Evolutionary conservation across 768 basidiomycete species (phyloP).

Genomic region (Boletus vinaceobasis): DNA sequence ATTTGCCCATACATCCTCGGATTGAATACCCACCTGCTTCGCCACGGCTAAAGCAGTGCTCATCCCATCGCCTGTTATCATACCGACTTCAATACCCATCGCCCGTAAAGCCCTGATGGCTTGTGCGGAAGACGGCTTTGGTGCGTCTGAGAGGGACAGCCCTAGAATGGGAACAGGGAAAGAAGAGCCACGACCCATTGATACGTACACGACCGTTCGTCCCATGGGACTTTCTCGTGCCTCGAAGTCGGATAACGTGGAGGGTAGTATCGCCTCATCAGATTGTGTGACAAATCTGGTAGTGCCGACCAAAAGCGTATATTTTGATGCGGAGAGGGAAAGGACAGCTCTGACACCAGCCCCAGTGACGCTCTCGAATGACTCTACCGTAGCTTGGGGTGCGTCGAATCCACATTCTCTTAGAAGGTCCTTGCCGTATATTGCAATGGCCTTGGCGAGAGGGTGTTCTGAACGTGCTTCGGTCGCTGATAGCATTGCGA

Average conservation of each 20-base stretch:
- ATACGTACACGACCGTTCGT: slow-evolving; percentile 85
- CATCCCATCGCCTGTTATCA: slow-evolving; percentile 93
- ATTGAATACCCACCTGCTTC: slow-evolving; percentile 80
- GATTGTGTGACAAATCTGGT: slow-evolving; percentile 63
- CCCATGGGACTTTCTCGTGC: slow-evolving; percentile 65
- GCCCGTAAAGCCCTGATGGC: slow-evolving; percentile 76
- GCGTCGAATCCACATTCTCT: slow-evolving; percentile 36
- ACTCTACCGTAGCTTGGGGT: slow-evolving; percentile 55
- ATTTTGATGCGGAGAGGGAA: slow-evolving; percentile 46
- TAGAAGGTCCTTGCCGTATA: slow-evolving; percentile 69
- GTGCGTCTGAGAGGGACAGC: slow-evolving; percentile 81
- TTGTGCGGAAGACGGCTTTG: slow-evolving; percentile 79
- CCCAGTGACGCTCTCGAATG: slow-evolving; percentile 88
- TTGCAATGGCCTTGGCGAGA: slow-evolving; percentile 87
- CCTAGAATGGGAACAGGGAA: slow-evolving; percentile 64
- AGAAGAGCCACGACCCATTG: slow-evolving; percentile 44
- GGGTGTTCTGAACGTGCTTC: slow-evolving; percentile 96
- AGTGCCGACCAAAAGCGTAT: slow-evolving; percentile 73
- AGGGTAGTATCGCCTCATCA: slow-evolving; percentile 51
- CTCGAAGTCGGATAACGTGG: slow-evolving; percentile 62
- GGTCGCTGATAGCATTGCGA: slow-evolving; percentile 81
- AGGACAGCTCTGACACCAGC: slow-evolving; percentile 80
- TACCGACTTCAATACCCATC: slow-evolving; percentile 90
- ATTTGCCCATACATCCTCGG: slow-evolving; percentile 82
- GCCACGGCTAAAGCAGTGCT: slow-evolving; percentile 87